These are phyloP conservation scores for Akanthomyces lecanii DNA, from an alignment of 2,329 filamentous ascomycete species.

Conservation along the genomic window DNA sequence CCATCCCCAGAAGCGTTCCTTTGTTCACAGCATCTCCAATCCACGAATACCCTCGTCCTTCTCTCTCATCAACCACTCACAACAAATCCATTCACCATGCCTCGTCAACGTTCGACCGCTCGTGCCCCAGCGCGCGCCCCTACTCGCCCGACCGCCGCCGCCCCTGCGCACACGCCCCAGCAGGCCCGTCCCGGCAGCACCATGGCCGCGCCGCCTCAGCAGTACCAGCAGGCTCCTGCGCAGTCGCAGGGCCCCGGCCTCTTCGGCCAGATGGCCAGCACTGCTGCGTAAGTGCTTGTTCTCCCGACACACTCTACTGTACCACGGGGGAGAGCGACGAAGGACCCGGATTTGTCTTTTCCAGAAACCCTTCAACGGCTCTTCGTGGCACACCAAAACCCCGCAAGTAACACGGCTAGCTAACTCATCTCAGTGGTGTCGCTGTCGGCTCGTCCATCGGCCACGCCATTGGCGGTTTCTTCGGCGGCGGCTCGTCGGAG, in stretches of 20 bases:
- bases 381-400: too few species aligned
- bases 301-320: constrained; percentile 2
- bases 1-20: background rate
- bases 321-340: background rate
- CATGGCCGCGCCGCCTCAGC: constrained; percentile 49
- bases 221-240: constrained; percentile 45
- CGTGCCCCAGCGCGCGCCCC: constrained; percentile 53
- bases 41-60: constrained; percentile 9
- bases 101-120: constrained; percentile 70
- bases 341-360: background rate
- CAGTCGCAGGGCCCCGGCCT: constrained; percentile 74
- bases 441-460: constrained; percentile 94
- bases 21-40: constrained; percentile 8
- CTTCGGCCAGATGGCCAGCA: constrained; percentile 95
- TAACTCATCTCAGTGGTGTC: constrained; percentile 65
- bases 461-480: constrained; percentile 87
- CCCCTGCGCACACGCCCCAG: constrained; percentile 53
- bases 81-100: constrained; percentile 45
- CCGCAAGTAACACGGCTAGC: background rate
- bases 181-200: constrained; percentile 69
- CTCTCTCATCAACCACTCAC: constrained; percentile 20
- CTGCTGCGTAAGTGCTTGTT: constrained; percentile 79
- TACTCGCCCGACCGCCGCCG: constrained; percentile 61
- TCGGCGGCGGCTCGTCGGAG: constrained; percentile 68
- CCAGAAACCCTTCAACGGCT: background rate